Evolutionary conservation across 2,329 filamentous ascomycete species (phyloP).

Genomic region (Alternaria gansuensis): DNA sequence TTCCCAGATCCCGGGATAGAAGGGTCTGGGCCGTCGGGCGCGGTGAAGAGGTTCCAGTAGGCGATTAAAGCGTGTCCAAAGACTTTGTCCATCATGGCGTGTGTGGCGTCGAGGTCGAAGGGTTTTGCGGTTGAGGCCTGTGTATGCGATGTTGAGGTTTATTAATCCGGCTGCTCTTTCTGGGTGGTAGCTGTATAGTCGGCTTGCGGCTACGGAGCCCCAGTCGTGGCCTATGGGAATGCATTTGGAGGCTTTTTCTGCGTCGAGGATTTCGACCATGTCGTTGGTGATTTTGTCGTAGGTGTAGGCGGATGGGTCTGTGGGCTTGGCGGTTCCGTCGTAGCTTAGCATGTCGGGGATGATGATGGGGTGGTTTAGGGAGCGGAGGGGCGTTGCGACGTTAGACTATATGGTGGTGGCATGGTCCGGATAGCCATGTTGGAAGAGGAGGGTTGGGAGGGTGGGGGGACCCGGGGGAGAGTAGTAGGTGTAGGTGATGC

Average conservation of each 20-base stretch:
- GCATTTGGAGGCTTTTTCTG: slow-evolving; percentile 32
- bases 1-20: slow-evolving; percentile 54
- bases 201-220: slow-evolving; percentile 55
- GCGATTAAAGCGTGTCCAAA: slow-evolving; percentile 53
- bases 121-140: slow-evolving; percentile 41
- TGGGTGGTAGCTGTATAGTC: slow-evolving; percentile 56
- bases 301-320: slow-evolving; percentile 33
- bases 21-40: slow-evolving; percentile 52
- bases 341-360: slow-evolving; percentile 53
- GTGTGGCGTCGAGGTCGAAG: slow-evolving; percentile 53
- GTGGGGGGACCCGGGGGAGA: slow-evolving; percentile 29
- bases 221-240: slow-evolving; percentile 62
- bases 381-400: slow-evolving; percentile 54
- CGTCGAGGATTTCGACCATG: slow-evolving; percentile 40
- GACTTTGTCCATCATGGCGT: slow-evolving; percentile 41
- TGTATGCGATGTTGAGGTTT: slow-evolving; percentile 57
- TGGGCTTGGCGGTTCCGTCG: slow-evolving; percentile 49
- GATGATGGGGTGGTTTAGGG: slow-evolving; percentile 53
- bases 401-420: slow-evolving; percentile 58
- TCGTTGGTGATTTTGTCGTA: slow-evolving; percentile 38
- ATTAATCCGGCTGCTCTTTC: slow-evolving; percentile 55
- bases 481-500: slow-evolving; percentile 45
- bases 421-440: slow-evolving; percentile 63
- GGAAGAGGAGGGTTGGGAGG: slow-evolving; percentile 46
- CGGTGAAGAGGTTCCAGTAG: slow-evolving; percentile 60